Conservation (phyloP, 352 stramenopile species). For the Lagenidium giganteum region DNA sequence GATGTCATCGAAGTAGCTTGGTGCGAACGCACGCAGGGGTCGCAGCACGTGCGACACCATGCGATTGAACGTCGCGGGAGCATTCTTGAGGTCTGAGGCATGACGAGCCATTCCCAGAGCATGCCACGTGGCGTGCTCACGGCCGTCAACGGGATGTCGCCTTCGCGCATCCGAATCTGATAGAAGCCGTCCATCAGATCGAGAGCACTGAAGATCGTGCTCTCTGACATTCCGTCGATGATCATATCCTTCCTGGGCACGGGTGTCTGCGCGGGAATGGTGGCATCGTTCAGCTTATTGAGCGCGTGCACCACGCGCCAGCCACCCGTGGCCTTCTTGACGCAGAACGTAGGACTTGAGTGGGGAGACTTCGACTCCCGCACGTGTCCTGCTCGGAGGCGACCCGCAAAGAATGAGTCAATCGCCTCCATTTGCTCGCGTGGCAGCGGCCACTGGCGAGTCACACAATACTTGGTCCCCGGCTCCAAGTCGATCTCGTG, state of each 20-base stretch:
- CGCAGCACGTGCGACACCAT: too few species aligned
- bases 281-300: neutral
- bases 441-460: too few species aligned
- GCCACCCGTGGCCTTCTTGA: constrained; percentile 16
- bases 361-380: constrained; percentile 12
- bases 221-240: constrained; percentile 10
- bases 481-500: too few species aligned
- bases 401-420: too few species aligned
- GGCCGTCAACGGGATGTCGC: constrained; percentile 16
- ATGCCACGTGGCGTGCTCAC: constrained; percentile 13
- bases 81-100: too few species aligned
- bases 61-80: too few species aligned
- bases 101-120: too few species aligned
- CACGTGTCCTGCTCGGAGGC: too few species aligned
- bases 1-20: too few species aligned
- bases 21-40: too few species aligned
- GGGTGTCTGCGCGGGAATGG: constrained; percentile 2
- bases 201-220: constrained; percentile 12
- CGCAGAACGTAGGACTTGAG: constrained; percentile 13
- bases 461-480: too few species aligned
- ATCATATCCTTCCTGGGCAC: constrained; percentile 16
- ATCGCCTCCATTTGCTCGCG: too few species aligned
- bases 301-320: constrained; percentile 23
- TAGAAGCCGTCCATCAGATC: constrained; percentile 15
- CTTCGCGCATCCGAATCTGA: constrained; percentile 9